Conservation (phyloP, 164 flowering plant genomes). For the Berberis vulgaris region DNA sequence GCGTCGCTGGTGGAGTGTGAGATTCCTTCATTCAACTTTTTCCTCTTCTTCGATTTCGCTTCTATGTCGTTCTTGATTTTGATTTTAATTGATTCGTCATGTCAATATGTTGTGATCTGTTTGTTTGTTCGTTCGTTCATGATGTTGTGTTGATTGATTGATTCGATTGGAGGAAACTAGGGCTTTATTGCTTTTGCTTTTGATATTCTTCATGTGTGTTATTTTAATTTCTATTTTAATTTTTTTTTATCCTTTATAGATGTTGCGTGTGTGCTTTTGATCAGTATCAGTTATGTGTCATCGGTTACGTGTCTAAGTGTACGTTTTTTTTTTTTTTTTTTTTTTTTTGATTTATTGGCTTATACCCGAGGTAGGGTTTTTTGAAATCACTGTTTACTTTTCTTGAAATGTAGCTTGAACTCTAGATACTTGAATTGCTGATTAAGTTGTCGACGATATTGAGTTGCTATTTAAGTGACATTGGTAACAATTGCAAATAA, state of each 20-base stretch:
- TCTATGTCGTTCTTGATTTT: neutral
- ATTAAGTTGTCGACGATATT: too few relatives aligned
- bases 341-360: neutral
- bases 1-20: constrained; percentile 95
- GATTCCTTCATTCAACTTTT: constrained; percentile 11
- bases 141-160: too few relatives aligned
- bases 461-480: too few relatives aligned
- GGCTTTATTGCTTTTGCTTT: too few relatives aligned
- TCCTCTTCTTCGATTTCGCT: neutral
- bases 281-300: neutral
- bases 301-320: neutral
- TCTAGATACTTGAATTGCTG: neutral
- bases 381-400: neutral
- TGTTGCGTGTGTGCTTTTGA: too few relatives aligned
- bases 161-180: too few relatives aligned
- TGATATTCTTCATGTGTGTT: too few relatives aligned
- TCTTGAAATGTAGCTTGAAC: neutral
- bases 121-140: too few relatives aligned
- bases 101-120: neutral
- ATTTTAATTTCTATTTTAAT: too few relatives aligned
- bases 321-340: neutral
- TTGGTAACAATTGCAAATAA: too few relatives aligned
- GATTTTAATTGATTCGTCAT: neutral
- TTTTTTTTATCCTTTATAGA: too few relatives aligned
- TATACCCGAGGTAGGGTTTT: constrained; percentile 3